Evolutionary conservation across 352 stramenopile genomes (phyloP).

Genomic region (Globisporangium abappressorium): DNA sequence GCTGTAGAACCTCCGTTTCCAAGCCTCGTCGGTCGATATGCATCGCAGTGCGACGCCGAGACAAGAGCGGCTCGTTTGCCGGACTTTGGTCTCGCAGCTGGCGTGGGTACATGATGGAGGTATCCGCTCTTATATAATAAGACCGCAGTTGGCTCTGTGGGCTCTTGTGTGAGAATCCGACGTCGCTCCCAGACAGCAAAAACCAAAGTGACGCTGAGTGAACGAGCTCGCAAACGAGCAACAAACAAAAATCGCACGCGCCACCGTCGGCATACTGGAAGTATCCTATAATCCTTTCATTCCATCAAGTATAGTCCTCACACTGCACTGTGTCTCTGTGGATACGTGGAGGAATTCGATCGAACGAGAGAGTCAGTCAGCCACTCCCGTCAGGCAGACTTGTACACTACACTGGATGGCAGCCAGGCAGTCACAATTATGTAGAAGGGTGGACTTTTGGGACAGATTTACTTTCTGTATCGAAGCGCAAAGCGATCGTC

Average conservation of each 20-base stretch:
- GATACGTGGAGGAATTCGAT: not conserved
- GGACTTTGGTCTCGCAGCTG: not conserved
- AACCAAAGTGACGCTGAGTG: slow-evolving; percentile 1
- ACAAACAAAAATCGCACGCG: not conserved
- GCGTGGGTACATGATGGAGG: not conserved
- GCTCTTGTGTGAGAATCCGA: not conserved
- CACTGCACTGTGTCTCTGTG: not conserved
- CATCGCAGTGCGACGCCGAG: not conserved
- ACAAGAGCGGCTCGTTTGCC: not conserved
- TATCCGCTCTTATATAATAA: not conserved
- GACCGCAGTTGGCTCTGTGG: not conserved
- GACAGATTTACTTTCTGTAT: no score
- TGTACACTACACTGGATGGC: not conserved
- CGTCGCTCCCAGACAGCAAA: not conserved
- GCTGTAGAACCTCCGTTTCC: not conserved
- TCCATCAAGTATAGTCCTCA: not conserved
- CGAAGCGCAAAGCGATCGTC: no score
- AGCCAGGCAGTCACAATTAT: not conserved
- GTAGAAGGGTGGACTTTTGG: no score
- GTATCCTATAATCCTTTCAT: no score
- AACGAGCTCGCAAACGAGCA: not conserved
- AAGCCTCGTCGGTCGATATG: not conserved
- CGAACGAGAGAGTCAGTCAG: slow-evolving; percentile 1
- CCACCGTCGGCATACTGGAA: not conserved
- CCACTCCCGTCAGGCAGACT: not conserved